phyloP scores from a whole-genome alignment of 495 filamentous ascomycete species.

The Glarea lozoyensis region DNA sequence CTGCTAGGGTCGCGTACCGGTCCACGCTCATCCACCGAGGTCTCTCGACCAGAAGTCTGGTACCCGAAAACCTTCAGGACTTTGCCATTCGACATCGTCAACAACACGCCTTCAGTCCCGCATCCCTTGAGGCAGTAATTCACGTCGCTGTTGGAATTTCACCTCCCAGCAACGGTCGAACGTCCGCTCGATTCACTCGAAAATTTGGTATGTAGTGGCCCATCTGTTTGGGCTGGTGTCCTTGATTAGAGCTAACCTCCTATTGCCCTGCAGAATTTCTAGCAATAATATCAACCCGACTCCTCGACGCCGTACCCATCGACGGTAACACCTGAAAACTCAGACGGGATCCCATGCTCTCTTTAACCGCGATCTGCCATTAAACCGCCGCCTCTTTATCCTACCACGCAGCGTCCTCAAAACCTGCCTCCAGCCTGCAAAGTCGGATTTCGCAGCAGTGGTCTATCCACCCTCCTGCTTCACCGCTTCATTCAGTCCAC shows the following conservation, averaged over 20 bases:
- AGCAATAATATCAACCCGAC: background rate
- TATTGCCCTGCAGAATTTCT: background rate
- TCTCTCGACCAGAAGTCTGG: background rate
- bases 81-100: background rate
- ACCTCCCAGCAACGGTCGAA: background rate
- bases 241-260: background rate
- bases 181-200: background rate
- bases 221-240: too few relatives aligned
- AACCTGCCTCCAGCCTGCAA: background rate
- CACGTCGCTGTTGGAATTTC: background rate
- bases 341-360: background rate
- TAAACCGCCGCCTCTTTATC: background rate
- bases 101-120: background rate
- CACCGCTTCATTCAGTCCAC: background rate
- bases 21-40: background rate
- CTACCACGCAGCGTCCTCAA: background rate
- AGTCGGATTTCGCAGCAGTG: background rate
- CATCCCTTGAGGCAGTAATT: background rate
- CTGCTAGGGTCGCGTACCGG: background rate
- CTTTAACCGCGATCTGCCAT: background rate
- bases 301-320: background rate
- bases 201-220: background rate
- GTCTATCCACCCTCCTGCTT: too few relatives aligned
- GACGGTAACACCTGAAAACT: background rate
- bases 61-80: background rate